A percentile compares a stretch with the other conserved stretches of the same genome.
phyloP scores from a whole-genome alignment of 305 asterid genomes.

The Solanum hybrid region DNA sequence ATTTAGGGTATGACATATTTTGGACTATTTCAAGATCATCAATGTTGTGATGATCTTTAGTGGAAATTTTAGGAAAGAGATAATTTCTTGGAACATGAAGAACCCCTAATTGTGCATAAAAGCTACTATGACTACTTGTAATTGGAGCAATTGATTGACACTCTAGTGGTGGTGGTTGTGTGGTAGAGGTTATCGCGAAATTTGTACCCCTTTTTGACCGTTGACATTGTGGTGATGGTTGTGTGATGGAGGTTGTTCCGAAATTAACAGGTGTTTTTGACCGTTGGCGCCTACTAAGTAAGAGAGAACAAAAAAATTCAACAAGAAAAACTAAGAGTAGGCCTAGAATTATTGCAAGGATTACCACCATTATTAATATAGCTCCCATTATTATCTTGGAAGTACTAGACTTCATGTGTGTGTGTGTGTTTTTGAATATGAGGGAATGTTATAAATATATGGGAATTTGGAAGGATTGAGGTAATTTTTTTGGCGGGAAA shows the following conservation, averaged over 20 bases:
- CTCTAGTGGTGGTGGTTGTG: not conserved
- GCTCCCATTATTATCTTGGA: conserved; percentile 40
- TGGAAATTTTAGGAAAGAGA: conserved; percentile 25
- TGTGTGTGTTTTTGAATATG: not conserved
- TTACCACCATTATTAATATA: conserved; percentile 25
- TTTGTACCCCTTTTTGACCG: not conserved
- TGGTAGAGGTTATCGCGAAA: not conserved
- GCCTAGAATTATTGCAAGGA: conserved; percentile 30
- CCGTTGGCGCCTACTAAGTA: conserved; percentile 14
- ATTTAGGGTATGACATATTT: conserved; percentile 11
- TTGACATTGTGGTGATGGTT: not conserved
- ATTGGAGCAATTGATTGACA: conserved; percentile 5
- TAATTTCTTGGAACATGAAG: conserved; percentile 41
- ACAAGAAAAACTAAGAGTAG: conserved; percentile 39
- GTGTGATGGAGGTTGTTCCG: not conserved
- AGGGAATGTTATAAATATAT: not conserved
- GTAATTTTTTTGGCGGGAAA: conserved; percentile 24
- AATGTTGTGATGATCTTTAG: not conserved
- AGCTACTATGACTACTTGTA: conserved; percentile 20
- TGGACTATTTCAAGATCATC: not conserved
- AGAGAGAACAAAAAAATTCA: conserved; percentile 42
- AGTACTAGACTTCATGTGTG: conserved; percentile 22
- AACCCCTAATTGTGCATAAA: conserved; percentile 41
- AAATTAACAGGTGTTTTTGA: not conserved
- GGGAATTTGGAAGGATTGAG: not conserved